Conservation (phyloP, 768 basidiomycete species). For the Hypholoma fasciculare region DNA sequence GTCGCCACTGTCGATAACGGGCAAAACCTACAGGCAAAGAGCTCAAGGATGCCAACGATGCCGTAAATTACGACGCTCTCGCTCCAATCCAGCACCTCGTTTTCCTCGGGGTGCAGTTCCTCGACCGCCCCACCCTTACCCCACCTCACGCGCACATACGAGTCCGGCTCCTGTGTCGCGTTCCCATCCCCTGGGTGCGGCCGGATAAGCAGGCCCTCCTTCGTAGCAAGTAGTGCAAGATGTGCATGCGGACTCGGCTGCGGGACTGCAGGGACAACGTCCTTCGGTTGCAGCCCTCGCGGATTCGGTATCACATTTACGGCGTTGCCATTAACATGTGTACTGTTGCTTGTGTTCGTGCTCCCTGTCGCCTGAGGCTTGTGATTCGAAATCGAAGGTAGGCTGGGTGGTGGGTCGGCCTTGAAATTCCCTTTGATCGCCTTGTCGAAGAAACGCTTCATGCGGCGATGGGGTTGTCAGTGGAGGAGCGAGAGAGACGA, state of each 20-base stretch:
- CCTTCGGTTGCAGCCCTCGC: conserved; percentile 58
- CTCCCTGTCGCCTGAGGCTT: neutral
- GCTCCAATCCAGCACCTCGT: conserved; percentile 43
- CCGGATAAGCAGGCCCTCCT: conserved; percentile 66
- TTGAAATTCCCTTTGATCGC: conserved; percentile 26
- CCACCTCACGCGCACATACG: conserved; percentile 54
- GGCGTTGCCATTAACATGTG: neutral
- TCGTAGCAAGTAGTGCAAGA: conserved; percentile 60
- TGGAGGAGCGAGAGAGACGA: neutral
- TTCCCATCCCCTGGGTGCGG: conserved; percentile 38
- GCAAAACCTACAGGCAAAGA: conserved; percentile 62
- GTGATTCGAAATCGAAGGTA: neutral
- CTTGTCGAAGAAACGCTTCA: conserved; percentile 45
- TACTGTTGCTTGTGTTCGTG: neutral
- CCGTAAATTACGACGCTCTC: conserved; percentile 67
- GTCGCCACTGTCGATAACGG: neutral
- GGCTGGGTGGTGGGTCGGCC: conserved; percentile 24
- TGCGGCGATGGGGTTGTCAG: conserved; percentile 11
- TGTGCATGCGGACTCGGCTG: conserved; percentile 74
- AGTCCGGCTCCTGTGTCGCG: conserved; percentile 13
- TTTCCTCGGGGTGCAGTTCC: conserved; percentile 25
- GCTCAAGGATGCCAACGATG: conserved; percentile 70
- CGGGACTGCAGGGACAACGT: conserved; percentile 66
- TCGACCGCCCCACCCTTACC: conserved; percentile 54
- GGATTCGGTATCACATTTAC: conserved; percentile 12